These are phyloP conservation scores for Pilaira anomala DNA, from an alignment of 192 early-diverging fungal genomes.

Conservation along the genomic window DNA sequence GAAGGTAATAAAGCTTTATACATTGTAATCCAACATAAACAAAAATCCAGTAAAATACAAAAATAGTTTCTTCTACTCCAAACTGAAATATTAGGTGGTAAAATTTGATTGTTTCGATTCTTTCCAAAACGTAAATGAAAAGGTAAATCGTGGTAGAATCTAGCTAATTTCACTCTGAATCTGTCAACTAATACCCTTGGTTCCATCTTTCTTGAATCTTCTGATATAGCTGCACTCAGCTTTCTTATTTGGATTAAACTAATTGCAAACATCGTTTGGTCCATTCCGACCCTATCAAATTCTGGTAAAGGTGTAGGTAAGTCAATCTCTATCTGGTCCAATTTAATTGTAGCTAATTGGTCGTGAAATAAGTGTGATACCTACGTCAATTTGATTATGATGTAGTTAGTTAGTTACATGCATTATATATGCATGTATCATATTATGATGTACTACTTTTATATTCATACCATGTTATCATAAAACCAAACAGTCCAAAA, in stretches of 20 bases:
- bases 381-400: no score
- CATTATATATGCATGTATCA: no score
- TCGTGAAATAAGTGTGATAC: conserved; percentile 22
- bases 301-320: conserved; percentile 12
- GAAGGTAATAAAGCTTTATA: conserved; percentile 16
- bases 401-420: no score
- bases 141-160: conserved; percentile 9
- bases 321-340: conserved; percentile 20
- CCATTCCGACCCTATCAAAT: conserved; percentile 8
- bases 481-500: conserved; percentile 33
- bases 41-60: conserved; percentile 25
- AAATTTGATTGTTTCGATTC: neutral
- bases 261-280: conserved; percentile 21
- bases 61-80: conserved; percentile 22
- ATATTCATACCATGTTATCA: conserved; percentile 28
- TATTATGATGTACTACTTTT: no score
- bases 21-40: conserved; percentile 23
- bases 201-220: neutral
- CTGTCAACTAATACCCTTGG: neutral
- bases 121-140: neutral
- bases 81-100: neutral
- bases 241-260: conserved; percentile 13
- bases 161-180: neutral
- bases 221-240: neutral
- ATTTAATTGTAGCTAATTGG: conserved; percentile 6